Base-by-base conservation (phyloP, 371 early-diverging fungal species). In the Mortierella sp. region DNA sequence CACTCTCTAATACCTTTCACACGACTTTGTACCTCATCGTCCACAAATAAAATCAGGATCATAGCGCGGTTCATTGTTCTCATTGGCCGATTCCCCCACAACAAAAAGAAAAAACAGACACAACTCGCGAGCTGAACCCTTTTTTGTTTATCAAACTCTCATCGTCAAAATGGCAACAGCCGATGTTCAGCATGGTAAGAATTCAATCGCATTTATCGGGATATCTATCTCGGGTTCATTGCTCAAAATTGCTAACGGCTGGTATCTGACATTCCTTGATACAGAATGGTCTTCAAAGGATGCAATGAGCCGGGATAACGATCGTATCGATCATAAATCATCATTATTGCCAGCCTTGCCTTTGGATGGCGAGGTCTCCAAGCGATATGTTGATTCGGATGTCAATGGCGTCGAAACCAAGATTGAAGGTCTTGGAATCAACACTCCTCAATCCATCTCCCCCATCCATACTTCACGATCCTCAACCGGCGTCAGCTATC, bases 271-370 rank as follows among this genome's bases (percentile, higher is more conserved):
- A 22, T 48, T n/a, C 19, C 8, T 9, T 47, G 15, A 10, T n/a
- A 7, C n/a, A 79, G 79, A 79, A 47, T 70, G 74, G 79, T 36
- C 53, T 38, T 60, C 79, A 58, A 52, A 40, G 19, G 76, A 76
- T 33, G 7, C 70, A 67, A 65, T 65, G 59, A 50, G 65, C 36
- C 76, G 58, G 47, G 47, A 62, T 22, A 60, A 52, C 15, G 52
- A 68, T 47, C 5, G 11, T 1, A 58, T 48, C 24, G 15, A 45
- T 28, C 65, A 66, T 11, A 66, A 50, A 19, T 66, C 76, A 1
- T 72, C 81, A 36, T 66, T 81, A 32, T 43, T 81, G 21, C 76
- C 82, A 15, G 76, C 82, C 3, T 36, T 81, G 21, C 76, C 82
- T 0, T 72, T 81, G 40, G 70, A 78, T 40, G 64, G 55, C 60